These are phyloP conservation scores for Syncephalastrum contaminatum DNA, from an alignment of 371 early-diverging fungal species.

Conservation along the genomic window DNA sequence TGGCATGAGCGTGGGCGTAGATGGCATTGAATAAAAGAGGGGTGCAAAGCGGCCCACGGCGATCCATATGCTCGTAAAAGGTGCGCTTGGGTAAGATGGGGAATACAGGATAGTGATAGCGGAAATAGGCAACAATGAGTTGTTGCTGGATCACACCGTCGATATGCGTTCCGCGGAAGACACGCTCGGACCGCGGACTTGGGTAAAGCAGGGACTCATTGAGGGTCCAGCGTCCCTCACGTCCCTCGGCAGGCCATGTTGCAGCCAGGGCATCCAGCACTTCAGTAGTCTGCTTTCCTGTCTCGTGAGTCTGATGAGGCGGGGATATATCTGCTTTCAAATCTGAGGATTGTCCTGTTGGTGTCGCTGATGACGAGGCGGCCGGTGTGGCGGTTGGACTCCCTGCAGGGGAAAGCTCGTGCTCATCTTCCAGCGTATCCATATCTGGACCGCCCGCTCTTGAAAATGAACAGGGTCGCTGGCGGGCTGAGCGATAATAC, in stretches of 20 bases:
- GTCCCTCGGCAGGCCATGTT: conserved; percentile 16
- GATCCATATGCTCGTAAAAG: conserved; percentile 46
- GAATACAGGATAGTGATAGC: conserved; percentile 30
- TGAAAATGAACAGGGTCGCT: too few relatives aligned
- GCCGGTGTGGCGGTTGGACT: too few relatives aligned
- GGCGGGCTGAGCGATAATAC: too few relatives aligned
- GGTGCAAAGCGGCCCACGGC: conserved; percentile 40
- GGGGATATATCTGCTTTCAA: neutral
- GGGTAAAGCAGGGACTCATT: conserved; percentile 14
- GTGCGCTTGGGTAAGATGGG: conserved; percentile 33
- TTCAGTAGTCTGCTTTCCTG: conserved; percentile 1
- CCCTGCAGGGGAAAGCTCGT: too few relatives aligned
- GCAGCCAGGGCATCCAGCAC: conserved; percentile 11
- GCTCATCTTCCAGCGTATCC: too few relatives aligned
- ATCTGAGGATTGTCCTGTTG: too few relatives aligned
- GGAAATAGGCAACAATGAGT: conserved; percentile 36
- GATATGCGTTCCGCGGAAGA: conserved; percentile 10
- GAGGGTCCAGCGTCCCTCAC: conserved; percentile 25
- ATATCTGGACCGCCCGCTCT: too few relatives aligned
- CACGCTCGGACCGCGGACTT: too few relatives aligned
- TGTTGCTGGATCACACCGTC: conserved; percentile 38
- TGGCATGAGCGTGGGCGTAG: conserved; percentile 44
- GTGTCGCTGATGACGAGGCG: too few relatives aligned
- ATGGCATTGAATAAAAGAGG: conserved; percentile 44
- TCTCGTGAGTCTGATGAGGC: too few relatives aligned